phyloP scores from a whole-genome alignment of 129 eudicot species.

The Tanacetum coccineum region DNA sequence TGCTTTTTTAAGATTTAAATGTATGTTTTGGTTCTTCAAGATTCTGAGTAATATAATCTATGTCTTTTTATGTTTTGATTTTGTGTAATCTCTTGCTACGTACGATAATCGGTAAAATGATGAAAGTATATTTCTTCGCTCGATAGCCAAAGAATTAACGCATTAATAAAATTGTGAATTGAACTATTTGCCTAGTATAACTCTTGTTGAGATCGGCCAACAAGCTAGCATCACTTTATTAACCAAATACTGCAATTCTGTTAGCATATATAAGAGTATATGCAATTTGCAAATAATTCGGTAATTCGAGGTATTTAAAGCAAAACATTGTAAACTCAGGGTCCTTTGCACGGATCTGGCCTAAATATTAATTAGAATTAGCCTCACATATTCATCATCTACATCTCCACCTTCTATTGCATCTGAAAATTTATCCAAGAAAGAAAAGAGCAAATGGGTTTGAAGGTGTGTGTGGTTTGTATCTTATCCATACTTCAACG shows the following conservation, averaged over 20 bases:
- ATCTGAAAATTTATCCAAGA: not conserved
- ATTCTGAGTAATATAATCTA: not conserved
- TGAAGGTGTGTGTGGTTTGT: constrained; percentile 10
- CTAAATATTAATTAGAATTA: not conserved
- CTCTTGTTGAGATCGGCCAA: not conserved
- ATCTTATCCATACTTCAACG: not conserved
- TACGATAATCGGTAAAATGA: no score
- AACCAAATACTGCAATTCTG: not conserved
- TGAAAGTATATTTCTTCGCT: no score
- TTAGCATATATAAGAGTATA: not conserved
- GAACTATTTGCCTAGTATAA: not conserved
- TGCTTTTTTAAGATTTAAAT: not conserved
- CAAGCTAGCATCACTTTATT: not conserved
- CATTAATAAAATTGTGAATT: not conserved
- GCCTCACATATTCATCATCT: constrained; percentile 7
- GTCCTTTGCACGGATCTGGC: not conserved
- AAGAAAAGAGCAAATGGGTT: constrained; percentile 2
- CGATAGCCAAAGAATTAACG: no score
- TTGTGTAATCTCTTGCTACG: no score
- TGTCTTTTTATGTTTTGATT: not conserved
- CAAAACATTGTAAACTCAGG: constrained; percentile 8
- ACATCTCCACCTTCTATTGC: not conserved
- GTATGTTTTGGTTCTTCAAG: not conserved
- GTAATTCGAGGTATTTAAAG: not conserved
- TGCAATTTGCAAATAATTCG: not conserved